phyloP scores from a whole-genome alignment of 345 rosid species.

The Eucalyptus paniculata region DNA sequence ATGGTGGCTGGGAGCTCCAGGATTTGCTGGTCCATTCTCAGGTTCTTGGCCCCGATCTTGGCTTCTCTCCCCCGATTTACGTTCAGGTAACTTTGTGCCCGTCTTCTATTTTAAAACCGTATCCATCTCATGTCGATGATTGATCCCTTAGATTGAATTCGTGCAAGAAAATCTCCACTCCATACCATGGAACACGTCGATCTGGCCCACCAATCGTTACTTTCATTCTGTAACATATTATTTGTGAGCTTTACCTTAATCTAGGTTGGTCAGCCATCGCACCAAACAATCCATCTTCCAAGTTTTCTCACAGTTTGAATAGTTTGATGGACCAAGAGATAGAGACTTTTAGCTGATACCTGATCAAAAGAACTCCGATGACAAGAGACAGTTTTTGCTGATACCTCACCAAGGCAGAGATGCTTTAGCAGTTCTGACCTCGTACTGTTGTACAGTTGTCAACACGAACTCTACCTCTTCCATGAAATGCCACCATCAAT shows the following conservation, averaged over 20 bases:
- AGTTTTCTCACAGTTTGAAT: neutral
- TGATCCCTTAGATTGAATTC: neutral
- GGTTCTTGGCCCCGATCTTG: constrained; percentile 65
- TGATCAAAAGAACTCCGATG: neutral
- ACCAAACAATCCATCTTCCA: neutral
- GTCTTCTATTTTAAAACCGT: neutral
- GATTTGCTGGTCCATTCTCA: constrained; percentile 19
- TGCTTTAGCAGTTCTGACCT: neutral
- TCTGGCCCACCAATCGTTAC: neutral
- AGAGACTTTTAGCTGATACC: neutral
- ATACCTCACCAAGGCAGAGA: neutral
- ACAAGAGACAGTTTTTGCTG: neutral
- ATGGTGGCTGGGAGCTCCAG: constrained; percentile 5
- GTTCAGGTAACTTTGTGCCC: constrained; percentile 35
- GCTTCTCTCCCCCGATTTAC: constrained; percentile 54
- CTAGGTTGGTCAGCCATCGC: neutral
- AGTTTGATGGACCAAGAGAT: neutral
- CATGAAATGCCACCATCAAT: neutral
- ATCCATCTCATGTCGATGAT: neutral
- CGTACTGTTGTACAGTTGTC: neutral
- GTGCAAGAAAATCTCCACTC: neutral
- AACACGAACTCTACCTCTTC: neutral
- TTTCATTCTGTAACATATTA: neutral
- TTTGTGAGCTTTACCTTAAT: neutral
- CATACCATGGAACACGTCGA: neutral